Percentiles rank a stretch among this genome's conserved stretches.
phyloP scores from a whole-genome alignment of 192 early-diverging fungal genomes.

The Podila epigama region DNA sequence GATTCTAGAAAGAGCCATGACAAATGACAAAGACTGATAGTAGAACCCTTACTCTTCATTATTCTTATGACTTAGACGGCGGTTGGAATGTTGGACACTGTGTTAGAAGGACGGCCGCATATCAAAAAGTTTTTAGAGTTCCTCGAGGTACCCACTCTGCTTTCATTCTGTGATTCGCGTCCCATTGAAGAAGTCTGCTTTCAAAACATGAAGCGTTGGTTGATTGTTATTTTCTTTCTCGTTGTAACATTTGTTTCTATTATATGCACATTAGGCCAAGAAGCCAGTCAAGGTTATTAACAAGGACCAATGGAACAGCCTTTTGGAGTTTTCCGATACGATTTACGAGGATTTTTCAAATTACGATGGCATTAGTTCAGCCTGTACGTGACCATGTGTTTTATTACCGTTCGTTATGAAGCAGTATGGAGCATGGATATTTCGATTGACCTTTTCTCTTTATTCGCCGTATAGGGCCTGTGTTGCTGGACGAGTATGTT shows the following conservation, averaged over 20 bases:
- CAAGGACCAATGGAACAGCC: constrained; percentile 72
- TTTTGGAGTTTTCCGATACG: constrained; percentile 64
- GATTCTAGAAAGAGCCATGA: too few relatives aligned
- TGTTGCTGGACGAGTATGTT: constrained; percentile 73
- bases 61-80: constrained; percentile 48
- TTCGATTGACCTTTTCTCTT: constrained; percentile 1
- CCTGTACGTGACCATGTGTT: constrained; percentile 58
- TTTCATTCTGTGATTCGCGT: background rate
- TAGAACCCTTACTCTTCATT: background rate
- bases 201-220: background rate
- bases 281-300: constrained; percentile 67
- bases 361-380: constrained; percentile 64
- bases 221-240: too few relatives aligned
- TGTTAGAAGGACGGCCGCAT: constrained; percentile 55
- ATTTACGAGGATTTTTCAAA: constrained; percentile 57
- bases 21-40: too few relatives aligned
- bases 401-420: background rate
- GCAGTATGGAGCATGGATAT: background rate
- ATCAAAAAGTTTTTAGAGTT: constrained; percentile 58
- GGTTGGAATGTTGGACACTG: constrained; percentile 57
- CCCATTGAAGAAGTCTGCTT: background rate
- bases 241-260: too few relatives aligned
- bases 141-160: constrained; percentile 39
- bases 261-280: too few relatives aligned
- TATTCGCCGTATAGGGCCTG: constrained; percentile 59